A percentile compares a stretch with the other conserved stretches of the same genome.
phyloP scores from a whole-genome alignment of 1,284 basidiomycete genomes.

The Sporisorium reilianum region DNA sequence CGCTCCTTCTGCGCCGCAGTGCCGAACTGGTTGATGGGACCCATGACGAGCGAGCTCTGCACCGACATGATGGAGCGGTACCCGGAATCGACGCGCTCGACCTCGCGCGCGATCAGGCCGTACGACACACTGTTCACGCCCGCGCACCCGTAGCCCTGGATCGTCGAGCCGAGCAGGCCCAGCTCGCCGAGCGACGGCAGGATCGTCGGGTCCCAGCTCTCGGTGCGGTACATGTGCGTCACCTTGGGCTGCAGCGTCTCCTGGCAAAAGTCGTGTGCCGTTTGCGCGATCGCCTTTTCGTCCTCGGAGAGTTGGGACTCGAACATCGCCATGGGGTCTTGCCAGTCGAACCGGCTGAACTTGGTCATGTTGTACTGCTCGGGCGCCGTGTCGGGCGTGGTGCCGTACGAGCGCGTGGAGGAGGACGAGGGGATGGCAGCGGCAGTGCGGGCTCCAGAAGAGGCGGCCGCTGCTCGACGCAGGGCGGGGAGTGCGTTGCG shows the following conservation, averaged over 20 bases:
- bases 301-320: conserved; percentile 80
- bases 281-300: conserved; percentile 87
- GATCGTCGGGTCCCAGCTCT: conserved; percentile 82
- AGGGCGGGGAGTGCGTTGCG: conserved; percentile 35
- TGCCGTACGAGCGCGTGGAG: conserved; percentile 27
- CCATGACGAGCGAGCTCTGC: conserved; percentile 97
- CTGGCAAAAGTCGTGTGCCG: conserved; percentile 86
- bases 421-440: conserved; percentile 6
- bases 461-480: conserved; percentile 19
- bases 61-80: conserved; percentile 96
- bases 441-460: conserved; percentile 5
- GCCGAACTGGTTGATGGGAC: conserved; percentile 91
- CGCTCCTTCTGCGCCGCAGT: conserved; percentile 89
- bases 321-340: conserved; percentile 70
- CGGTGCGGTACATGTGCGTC: conserved; percentile 85
- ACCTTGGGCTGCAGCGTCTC: conserved; percentile 86
- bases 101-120: conserved; percentile 90
- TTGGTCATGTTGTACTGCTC: conserved; percentile 60
- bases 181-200: conserved; percentile 92
- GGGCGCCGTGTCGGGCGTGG: conserved; percentile 40
- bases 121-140: conserved; percentile 93
- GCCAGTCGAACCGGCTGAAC: conserved; percentile 78
- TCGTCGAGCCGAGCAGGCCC: conserved; percentile 90
- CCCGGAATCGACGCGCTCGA: conserved; percentile 94
- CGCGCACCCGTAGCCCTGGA: conserved; percentile 92